phyloP scores from a whole-genome alignment of 371 early-diverging fungal species.

The Mortierella sp. region DNA sequence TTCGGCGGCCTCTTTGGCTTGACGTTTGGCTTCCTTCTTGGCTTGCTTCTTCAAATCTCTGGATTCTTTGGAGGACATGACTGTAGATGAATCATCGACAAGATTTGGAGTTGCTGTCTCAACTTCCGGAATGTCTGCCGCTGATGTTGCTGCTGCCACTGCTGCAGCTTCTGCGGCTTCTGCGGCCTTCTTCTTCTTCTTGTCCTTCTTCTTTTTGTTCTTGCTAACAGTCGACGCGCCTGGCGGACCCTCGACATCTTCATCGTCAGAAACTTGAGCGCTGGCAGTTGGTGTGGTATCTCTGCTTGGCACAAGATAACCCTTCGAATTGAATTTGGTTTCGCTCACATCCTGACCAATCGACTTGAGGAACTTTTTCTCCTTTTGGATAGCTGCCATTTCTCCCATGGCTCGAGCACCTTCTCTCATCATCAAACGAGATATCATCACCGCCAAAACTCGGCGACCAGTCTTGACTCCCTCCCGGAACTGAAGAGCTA shows the following conservation, averaged over 20 bases:
- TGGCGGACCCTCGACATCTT: conserved; percentile 27
- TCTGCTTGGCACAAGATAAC: conserved; percentile 27
- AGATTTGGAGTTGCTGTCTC: not conserved
- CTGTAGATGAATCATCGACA: conserved; percentile 13
- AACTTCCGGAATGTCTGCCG: not conserved
- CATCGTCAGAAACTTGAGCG: conserved; percentile 52
- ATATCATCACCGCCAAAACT: conserved; percentile 77
- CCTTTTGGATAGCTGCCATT: conserved; percentile 75
- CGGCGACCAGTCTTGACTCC: conserved; percentile 77
- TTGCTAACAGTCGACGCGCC: conserved; percentile 35
- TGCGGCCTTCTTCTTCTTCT: conserved; percentile 61
- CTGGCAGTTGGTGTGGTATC: conserved; percentile 50
- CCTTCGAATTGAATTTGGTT: conserved; percentile 38
- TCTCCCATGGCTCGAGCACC: conserved; percentile 79
- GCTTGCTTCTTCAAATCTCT: conserved; percentile 53
- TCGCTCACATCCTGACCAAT: conserved; percentile 58
- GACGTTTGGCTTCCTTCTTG: conserved; percentile 53
- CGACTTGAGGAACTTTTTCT: conserved; percentile 71
- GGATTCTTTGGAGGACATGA: conserved; percentile 38
- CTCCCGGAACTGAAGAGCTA: conserved; percentile 73
- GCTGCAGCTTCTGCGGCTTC: conserved; percentile 47
- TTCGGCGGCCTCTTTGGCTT: conserved; percentile 48
- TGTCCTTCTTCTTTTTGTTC: conserved; percentile 62
- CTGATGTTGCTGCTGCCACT: conserved; percentile 9
- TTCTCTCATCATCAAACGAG: conserved; percentile 78